A percentile compares a stretch with the other conserved stretches of the same genome.
These are phyloP conservation scores for Pseudogymnoascus sp. DNA, from an alignment of 2,329 filamentous ascomycete species.

Conservation along the genomic window DNA sequence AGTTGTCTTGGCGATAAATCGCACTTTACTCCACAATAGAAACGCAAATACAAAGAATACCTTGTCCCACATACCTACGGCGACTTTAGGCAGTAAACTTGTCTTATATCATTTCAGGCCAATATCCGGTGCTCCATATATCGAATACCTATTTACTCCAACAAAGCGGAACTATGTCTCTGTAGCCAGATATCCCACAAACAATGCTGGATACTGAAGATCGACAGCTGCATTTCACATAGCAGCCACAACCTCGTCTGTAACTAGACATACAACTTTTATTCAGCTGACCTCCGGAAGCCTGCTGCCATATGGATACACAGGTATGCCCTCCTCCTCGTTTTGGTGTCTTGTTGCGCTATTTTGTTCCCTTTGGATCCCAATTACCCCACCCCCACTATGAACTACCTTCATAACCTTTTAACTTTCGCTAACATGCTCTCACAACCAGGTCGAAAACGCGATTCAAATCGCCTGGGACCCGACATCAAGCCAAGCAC, in stretches of 20 bases:
- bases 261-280: constrained; percentile 4
- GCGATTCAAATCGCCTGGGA: constrained; percentile 93
- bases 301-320: constrained; percentile 8
- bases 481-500: constrained; percentile 62
- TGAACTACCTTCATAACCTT: neutral
- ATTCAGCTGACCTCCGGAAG: neutral
- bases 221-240: constrained; percentile 6
- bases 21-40: constrained; percentile 8
- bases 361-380: neutral
- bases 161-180: constrained; percentile 3
- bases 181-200: constrained; percentile 7
- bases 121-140: neutral
- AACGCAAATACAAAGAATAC: constrained; percentile 6
- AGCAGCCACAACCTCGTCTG: constrained; percentile 1
- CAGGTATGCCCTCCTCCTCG: neutral
- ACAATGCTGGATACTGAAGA: constrained; percentile 8
- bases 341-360: neutral
- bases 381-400: constrained; percentile 2
- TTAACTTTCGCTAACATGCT: neutral
- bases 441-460: constrained; percentile 68
- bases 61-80: neutral
- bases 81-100: neutral
- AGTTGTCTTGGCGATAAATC: constrained; percentile 9
- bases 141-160: neutral
- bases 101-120: neutral